These are phyloP conservation scores for Comarum palustre DNA, from an alignment of 306 rosid genomes.

Conservation along the genomic window DNA sequence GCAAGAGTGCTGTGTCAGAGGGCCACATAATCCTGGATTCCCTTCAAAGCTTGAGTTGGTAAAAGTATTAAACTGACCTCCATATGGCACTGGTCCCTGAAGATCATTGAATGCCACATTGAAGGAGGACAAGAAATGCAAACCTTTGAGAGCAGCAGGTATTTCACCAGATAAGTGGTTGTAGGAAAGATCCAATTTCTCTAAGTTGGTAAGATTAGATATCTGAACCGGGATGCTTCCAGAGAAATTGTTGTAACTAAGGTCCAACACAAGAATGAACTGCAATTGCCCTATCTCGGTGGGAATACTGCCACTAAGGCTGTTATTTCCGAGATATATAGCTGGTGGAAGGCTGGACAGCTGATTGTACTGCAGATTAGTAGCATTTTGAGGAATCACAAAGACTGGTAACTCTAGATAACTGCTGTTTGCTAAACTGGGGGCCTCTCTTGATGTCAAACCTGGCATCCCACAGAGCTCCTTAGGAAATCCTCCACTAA, in stretches of 20 bases:
- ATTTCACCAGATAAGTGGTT: slow-evolving; percentile 73
- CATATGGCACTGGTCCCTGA: slow-evolving; percentile 69
- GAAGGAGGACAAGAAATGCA: slow-evolving; percentile 80
- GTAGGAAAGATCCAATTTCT: slow-evolving; percentile 67
- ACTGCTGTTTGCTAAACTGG: slow-evolving; percentile 42
- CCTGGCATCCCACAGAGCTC: slow-evolving; percentile 56
- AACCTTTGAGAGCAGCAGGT: slow-evolving; percentile 59
- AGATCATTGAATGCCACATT: slow-evolving; percentile 76
- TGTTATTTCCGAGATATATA: slow-evolving; percentile 58
- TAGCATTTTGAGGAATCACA: slow-evolving; percentile 60
- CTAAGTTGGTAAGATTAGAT: slow-evolving; percentile 64
- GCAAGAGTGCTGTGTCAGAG: slow-evolving; percentile 53
- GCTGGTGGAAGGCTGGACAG: slow-evolving; percentile 76
- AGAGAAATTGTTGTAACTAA: slow-evolving; percentile 61
- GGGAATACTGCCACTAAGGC: slow-evolving; percentile 63
- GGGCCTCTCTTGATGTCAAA: slow-evolving; percentile 43
- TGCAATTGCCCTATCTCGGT: slow-evolving; percentile 56
- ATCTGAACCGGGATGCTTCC: slow-evolving; percentile 68
- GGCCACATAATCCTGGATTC: slow-evolving; percentile 62
- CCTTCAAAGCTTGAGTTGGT: slow-evolving; percentile 63
- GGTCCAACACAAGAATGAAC: slow-evolving; percentile 59
- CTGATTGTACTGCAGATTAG: slow-evolving; percentile 72
- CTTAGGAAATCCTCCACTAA: slow-evolving; percentile 59
- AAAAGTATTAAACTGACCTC: slow-evolving; percentile 82
- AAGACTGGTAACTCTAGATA: slow-evolving; percentile 82